A percentile compares a stretch with the other conserved stretches of the same genome.
Evolutionary conservation across 108 stramenopile genomes (phyloP).

Genomic region (Phaeodactylum tricornutum): DNA sequence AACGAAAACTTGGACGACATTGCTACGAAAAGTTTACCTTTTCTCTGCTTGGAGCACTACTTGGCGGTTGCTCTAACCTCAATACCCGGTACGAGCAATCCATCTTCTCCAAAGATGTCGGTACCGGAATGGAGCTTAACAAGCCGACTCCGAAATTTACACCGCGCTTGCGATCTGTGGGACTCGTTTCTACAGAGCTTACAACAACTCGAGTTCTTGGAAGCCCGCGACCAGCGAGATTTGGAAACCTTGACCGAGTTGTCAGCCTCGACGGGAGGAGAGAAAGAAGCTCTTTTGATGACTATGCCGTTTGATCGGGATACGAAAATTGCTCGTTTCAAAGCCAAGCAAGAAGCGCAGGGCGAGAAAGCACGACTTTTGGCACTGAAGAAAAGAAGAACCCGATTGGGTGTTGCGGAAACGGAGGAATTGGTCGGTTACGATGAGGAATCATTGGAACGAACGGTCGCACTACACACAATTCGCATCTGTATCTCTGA

Average conservation of each 20-base stretch:
- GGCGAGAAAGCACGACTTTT: conserved; percentile 29
- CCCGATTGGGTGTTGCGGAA: conserved; percentile 27
- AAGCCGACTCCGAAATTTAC: conserved; percentile 36
- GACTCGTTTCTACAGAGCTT: conserved; percentile 35
- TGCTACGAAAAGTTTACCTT: conserved; percentile 46
- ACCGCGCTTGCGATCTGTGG: conserved; percentile 36
- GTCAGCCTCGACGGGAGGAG: neutral
- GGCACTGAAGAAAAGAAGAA: conserved; percentile 37
- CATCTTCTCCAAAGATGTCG: neutral
- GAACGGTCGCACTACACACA: conserved; percentile 34
- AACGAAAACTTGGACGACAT: conserved; percentile 68
- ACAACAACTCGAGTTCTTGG: conserved; percentile 38
- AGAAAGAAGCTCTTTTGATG: neutral
- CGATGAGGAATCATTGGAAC: conserved; percentile 56
- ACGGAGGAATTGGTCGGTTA: conserved; percentile 63
- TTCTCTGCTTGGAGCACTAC: conserved; percentile 52
- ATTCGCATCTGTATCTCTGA: conserved; percentile 33
- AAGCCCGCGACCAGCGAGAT: conserved; percentile 29
- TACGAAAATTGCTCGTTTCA: conserved; percentile 56
- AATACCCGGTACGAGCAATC: conserved; percentile 27
- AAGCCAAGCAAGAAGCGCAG: conserved; percentile 27
- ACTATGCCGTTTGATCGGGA: conserved; percentile 24
- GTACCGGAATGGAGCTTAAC: no score
- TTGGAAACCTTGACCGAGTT: conserved; percentile 36
- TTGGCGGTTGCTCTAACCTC: conserved; percentile 40